A percentile compares a stretch with the other conserved stretches of the same genome.
These are phyloP conservation scores for Pycnococcus provasolii DNA, from an alignment of 139 green algal species.

Conservation along the genomic window DNA sequence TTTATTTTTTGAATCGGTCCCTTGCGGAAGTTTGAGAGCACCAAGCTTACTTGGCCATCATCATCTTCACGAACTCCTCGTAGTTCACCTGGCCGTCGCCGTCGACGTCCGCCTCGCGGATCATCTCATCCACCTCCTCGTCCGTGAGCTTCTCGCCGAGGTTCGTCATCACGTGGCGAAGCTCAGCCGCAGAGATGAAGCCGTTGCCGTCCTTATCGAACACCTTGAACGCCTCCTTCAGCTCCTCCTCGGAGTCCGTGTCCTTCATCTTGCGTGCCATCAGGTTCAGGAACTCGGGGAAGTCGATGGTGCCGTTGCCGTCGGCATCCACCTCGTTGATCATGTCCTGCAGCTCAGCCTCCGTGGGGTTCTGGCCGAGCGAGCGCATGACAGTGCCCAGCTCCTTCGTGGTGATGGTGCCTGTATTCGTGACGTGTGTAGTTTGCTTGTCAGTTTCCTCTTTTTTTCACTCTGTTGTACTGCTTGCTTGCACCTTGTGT, in stretches of 20 bases:
- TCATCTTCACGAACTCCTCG: constrained; percentile 77
- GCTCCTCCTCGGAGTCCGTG: constrained; percentile 68
- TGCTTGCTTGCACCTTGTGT: no score
- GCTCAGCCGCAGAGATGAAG: constrained; percentile 84
- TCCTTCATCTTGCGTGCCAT: constrained; percentile 38
- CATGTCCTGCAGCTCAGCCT: constrained; percentile 84
- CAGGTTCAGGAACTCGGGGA: constrained; percentile 33
- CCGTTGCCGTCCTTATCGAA: constrained; percentile 97
- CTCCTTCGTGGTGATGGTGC: constrained; percentile 62
- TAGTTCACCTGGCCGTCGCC: constrained; percentile 83
- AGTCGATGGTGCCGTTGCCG: constrained; percentile 38
- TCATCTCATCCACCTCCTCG: constrained; percentile 97
- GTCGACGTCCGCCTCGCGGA: constrained; percentile 84
- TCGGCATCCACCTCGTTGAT: constrained; percentile 38
- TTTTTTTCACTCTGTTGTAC: no score
- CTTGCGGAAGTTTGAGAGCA: no score
- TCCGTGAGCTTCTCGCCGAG: constrained; percentile 84
- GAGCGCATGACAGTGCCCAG: constrained; percentile 97
- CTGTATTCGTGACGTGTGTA: constrained; percentile 1
- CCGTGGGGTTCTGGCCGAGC: constrained; percentile 94
- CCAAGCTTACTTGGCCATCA: constrained; percentile 1
- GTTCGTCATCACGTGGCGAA: constrained; percentile 88
- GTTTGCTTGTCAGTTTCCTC: not conserved
- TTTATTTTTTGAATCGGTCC: no score
- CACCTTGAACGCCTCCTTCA: constrained; percentile 86